phyloP scores from a whole-genome alignment of 257 asterid species.

The Lycium ferocissimum region DNA sequence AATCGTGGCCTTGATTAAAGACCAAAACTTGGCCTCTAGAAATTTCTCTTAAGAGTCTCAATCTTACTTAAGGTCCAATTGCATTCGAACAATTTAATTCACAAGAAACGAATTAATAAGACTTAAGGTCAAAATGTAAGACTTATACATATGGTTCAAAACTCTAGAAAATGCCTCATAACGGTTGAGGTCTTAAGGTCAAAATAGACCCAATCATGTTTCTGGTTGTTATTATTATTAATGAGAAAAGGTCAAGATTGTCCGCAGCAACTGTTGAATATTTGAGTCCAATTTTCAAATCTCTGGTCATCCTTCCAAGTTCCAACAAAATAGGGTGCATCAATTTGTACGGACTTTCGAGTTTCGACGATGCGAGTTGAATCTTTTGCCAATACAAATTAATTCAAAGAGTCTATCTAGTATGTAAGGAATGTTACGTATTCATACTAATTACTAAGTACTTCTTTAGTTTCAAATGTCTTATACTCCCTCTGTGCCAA shows the following conservation, averaged over 20 bases:
- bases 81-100: background rate
- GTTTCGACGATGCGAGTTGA: background rate
- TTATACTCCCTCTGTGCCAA: background rate
- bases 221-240: background rate
- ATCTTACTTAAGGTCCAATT: background rate
- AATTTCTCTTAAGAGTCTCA: background rate
- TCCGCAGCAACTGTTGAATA: constrained; percentile 17
- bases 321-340: background rate
- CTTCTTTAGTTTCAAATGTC: too few species aligned
- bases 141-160: background rate
- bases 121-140: background rate
- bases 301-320: background rate
- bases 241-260: background rate
- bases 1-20: background rate
- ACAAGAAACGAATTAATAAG: background rate
- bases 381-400: background rate
- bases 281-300: background rate
- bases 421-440: too few species aligned
- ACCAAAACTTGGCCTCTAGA: background rate
- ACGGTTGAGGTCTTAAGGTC: constrained; percentile 2
- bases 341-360: background rate
- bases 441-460: too few species aligned
- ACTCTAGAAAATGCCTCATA: background rate
- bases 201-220: background rate
- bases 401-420: background rate